Conservation (phyloP, 2,329 filamentous ascomycete species). For the Aspergillus sp. region DNA sequence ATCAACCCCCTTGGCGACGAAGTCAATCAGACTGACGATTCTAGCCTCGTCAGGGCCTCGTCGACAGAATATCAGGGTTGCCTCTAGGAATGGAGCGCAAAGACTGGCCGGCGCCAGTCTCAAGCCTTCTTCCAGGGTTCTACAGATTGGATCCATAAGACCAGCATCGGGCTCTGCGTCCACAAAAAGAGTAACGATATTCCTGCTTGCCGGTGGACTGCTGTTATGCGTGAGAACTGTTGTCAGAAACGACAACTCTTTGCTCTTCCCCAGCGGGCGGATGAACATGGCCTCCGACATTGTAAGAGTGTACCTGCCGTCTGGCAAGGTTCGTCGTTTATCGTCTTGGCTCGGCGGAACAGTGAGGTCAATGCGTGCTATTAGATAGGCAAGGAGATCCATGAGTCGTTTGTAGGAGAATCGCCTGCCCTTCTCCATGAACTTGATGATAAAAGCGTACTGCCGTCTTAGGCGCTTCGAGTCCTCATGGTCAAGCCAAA, state of each 20-base stretch:
- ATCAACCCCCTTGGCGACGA: slow-evolving; percentile 49
- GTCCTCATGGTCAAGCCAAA: slow-evolving; percentile 60
- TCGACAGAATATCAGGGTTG: slow-evolving; percentile 57
- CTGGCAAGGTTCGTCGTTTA: slow-evolving; percentile 23
- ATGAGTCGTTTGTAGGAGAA: slow-evolving; percentile 48
- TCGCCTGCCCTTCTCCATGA: slow-evolving; percentile 50
- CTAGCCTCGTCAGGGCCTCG: slow-evolving; percentile 39
- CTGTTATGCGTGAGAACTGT: slow-evolving; percentile 67
- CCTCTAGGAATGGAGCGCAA: slow-evolving; percentile 60
- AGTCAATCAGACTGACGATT: slow-evolving; percentile 43
- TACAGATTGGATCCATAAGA: slow-evolving; percentile 49
- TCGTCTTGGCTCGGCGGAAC: slow-evolving; percentile 30
- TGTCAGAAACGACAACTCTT: slow-evolving; percentile 50
- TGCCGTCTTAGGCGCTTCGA: slow-evolving; percentile 55
- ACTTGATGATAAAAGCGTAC: slow-evolving; percentile 50
- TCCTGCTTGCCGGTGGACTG: slow-evolving; percentile 54
- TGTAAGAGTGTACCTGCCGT: slow-evolving; percentile 39
- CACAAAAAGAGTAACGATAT: slow-evolving; percentile 62
- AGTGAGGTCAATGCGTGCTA: slow-evolving; percentile 43
- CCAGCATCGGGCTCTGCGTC: slow-evolving; percentile 56
- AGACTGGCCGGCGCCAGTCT: slow-evolving; percentile 53
- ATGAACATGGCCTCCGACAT: slow-evolving; percentile 37
- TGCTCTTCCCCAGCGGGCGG: slow-evolving; percentile 35
- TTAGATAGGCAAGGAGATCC: slow-evolving; percentile 43
- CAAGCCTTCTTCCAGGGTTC: slow-evolving; percentile 58